These are phyloP conservation scores for Sporothrix brasiliensis DNA, from an alignment of 2,329 filamentous ascomycete genomes.

Conservation along the genomic window DNA sequence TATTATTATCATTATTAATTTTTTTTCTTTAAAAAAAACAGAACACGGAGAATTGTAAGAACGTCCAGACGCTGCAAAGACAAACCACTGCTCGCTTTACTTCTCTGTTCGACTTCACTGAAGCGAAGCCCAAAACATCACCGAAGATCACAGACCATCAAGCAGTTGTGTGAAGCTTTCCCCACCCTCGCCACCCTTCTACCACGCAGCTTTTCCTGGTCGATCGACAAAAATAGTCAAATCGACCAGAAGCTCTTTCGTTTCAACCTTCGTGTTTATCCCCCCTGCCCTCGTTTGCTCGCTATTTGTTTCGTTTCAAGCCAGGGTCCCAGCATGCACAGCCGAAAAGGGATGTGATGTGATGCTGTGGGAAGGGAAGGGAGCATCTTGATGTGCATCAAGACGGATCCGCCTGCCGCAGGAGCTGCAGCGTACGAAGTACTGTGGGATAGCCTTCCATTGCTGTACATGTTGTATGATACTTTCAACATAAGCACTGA, in stretches of 20 bases:
- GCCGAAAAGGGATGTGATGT: constrained; percentile 16
- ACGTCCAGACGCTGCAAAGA: neutral
- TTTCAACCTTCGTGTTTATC: neutral
- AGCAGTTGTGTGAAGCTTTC: constrained; percentile 19
- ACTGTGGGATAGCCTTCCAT: constrained; percentile 1
- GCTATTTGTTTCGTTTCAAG: constrained; percentile 30
- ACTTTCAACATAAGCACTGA: neutral
- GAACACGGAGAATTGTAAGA: neutral
- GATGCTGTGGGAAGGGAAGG: constrained; percentile 1
- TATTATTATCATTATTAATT: no score
- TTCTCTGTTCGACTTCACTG: neutral
- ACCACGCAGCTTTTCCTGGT: constrained; percentile 17
- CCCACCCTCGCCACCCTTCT: no score
- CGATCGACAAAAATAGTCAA: constrained; percentile 26
- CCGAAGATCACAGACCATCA: constrained; percentile 3
- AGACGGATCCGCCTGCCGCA: neutral
- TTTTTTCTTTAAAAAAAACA: neutral
- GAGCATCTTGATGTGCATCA: constrained; percentile 19
- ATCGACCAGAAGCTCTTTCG: constrained; percentile 2
- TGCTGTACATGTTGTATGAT: no score
- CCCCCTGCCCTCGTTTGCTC: neutral
- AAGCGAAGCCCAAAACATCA: neutral
- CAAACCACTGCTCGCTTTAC: neutral
- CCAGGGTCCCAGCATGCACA: constrained; percentile 18
- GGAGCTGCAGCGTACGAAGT: neutral